phyloP scores from a whole-genome alignment of 257 asterid genomes.

The Rhazya stricta region DNA sequence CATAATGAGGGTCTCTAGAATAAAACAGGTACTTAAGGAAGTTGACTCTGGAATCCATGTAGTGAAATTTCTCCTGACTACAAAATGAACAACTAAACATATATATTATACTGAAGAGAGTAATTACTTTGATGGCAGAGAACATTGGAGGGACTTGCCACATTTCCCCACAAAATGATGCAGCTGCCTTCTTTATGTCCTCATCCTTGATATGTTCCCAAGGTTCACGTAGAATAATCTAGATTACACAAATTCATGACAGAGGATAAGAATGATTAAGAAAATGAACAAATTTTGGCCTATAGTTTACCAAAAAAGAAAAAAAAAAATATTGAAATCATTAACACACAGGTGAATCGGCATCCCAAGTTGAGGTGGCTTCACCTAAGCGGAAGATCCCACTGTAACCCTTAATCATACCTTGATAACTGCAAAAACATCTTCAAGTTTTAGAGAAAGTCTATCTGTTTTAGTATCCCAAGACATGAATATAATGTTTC shows the following conservation, averaged over 20 bases:
- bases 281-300: neutral
- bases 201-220: constrained; percentile 94
- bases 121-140: constrained; percentile 93
- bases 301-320: neutral
- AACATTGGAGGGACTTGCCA: constrained; percentile 99
- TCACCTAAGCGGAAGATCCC: constrained; percentile 94
- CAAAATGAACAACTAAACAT: neutral
- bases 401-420: constrained; percentile 94
- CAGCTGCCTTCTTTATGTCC: constrained; percentile 73
- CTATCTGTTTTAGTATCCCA: neutral
- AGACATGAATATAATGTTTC: neutral
- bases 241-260: constrained; percentile 9
- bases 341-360: constrained; percentile 85
- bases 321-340: constrained; percentile 17
- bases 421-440: constrained; percentile 69
- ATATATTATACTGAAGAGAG: neutral
- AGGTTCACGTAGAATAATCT: constrained; percentile 88
- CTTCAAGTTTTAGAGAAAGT: constrained; percentile 13
- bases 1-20: neutral
- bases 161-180: constrained; percentile 80
- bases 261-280: neutral
- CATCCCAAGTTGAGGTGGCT: constrained; percentile 99
- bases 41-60: neutral
- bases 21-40: neutral
- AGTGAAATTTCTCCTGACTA: neutral